phyloP scores from a whole-genome alignment of 306 rosid species.

The Vigna reflexopilosa region DNA sequence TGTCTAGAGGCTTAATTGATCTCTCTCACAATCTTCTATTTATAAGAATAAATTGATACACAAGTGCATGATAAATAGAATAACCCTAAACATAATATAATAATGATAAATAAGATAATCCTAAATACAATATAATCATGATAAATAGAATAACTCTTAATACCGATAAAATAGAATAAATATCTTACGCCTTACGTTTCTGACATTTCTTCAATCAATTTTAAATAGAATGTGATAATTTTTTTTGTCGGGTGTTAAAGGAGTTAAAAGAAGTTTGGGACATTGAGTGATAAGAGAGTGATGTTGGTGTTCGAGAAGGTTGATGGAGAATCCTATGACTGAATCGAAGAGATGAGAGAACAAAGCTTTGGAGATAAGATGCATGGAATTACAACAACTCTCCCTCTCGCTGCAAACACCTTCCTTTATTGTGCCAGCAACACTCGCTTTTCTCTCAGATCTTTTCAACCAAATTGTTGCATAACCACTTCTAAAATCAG shows the following conservation, averaged over 20 bases:
- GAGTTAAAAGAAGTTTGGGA: neutral
- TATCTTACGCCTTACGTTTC: too few relatives aligned
- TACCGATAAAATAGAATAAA: too few relatives aligned
- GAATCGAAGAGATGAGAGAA: slow-evolving; percentile 41
- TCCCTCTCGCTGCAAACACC: slow-evolving; percentile 41
- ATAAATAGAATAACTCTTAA: too few relatives aligned
- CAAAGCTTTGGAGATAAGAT: slow-evolving; percentile 40
- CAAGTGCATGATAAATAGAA: too few relatives aligned
- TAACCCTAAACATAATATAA: too few relatives aligned
- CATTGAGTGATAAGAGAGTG: neutral
- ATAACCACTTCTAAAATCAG: slow-evolving; percentile 45
- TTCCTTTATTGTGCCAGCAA: slow-evolving; percentile 15
- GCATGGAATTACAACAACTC: slow-evolving; percentile 48
- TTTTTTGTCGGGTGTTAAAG: neutral
- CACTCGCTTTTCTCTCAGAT: slow-evolving; percentile 44
- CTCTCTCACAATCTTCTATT: too few relatives aligned
- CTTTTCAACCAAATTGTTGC: slow-evolving; percentile 46
- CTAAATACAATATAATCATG: too few relatives aligned
- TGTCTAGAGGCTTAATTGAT: too few relatives aligned
- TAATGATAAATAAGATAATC: too few relatives aligned
- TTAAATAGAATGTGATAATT: too few relatives aligned
- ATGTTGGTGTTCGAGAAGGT: neutral
- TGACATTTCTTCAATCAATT: too few relatives aligned
- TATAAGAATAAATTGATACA: too few relatives aligned
- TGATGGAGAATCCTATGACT: slow-evolving; percentile 1